phyloP scores from a whole-genome alignment of 768 basidiomycete species.

The Suillus weaverae region DNA sequence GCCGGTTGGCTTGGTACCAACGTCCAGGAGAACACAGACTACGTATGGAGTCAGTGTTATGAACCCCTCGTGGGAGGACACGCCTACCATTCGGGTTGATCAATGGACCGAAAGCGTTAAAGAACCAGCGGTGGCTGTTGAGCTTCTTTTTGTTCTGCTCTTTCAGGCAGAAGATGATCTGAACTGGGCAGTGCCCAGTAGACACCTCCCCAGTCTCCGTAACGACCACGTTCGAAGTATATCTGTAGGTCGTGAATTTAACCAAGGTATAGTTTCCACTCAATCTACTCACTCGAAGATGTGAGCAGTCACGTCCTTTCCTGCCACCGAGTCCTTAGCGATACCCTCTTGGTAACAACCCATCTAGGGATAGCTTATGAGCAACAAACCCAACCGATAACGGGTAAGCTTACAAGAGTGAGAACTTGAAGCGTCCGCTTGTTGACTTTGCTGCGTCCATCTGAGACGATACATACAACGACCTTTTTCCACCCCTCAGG shows the following conservation, averaged over 20 bases:
- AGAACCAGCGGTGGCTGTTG: slow-evolving; percentile 96
- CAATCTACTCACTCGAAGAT: slow-evolving; percentile 73
- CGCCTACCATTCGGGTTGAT: slow-evolving; percentile 75
- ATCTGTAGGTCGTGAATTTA: slow-evolving; percentile 40
- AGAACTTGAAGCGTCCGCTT: slow-evolving; percentile 90
- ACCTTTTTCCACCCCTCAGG: slow-evolving; percentile 88
- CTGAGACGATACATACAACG: slow-evolving; percentile 85
- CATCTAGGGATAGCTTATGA: slow-evolving; percentile 49
- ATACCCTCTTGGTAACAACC: slow-evolving; percentile 88
- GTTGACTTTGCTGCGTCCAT: slow-evolving; percentile 85
- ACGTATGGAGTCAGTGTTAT: slow-evolving; percentile 3
- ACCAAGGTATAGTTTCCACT: not conserved
- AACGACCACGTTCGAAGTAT: slow-evolving; percentile 77
- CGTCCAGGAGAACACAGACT: slow-evolving; percentile 92
- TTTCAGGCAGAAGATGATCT: slow-evolving; percentile 88
- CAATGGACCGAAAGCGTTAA: slow-evolving; percentile 91
- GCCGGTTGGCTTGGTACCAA: slow-evolving; percentile 92
- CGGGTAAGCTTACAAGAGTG: slow-evolving; percentile 54
- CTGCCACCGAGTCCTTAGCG: slow-evolving; percentile 83
- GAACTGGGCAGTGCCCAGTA: slow-evolving; percentile 73
- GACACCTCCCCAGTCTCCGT: slow-evolving; percentile 81
- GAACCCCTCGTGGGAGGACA: not conserved
- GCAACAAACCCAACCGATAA: slow-evolving; percentile 3
- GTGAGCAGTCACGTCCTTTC: slow-evolving; percentile 91
- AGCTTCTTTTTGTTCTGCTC: slow-evolving; percentile 98